Base-by-base conservation (phyloP, 768 basidiomycete genomes). In the Tricholoma terreum region DNA sequence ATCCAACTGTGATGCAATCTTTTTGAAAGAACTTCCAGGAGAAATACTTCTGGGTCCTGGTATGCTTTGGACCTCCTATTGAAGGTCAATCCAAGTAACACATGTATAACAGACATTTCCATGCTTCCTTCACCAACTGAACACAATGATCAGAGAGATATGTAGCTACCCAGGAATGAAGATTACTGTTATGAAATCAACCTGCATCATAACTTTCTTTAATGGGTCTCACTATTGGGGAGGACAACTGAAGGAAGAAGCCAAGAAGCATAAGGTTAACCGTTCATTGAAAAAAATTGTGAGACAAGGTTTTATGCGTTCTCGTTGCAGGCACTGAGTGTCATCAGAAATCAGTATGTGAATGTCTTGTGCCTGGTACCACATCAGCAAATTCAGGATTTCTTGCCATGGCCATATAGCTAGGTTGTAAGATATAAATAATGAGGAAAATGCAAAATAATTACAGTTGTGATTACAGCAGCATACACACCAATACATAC, bases 171-270 rank as follows among this genome's bases (percentile, higher is more conserved):
- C 21, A 4, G 2, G 1, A 1, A 48, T 48, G n/a, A 48, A 48
- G 7, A 14, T 22, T 2, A 24, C 7, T 14, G 30, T 48, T 17
- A 5, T 6, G 17, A n/a, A 48, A 6, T 2, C n/a, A 2, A 21
- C 14, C 1, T 30, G 19, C 7, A 15, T 48, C 21, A 17, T 48
- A 17, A 45, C 42, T 1, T 45, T 45, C 15, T 45, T 45, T 14
- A 45, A 45, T n/a, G n/a, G n/a, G n/a, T 71, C 71, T 0, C 71
- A 73, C 30, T 71, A 69, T 48, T 71, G 69, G 67, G 69, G 67
- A 30, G 69, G 68, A 1, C 71, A 73, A 52, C 59, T 71, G 0
- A 57, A 67, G 30, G 15, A 24, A 0, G 58, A 63, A 19, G 65
- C 67, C 0, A 58, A 43, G 48, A 34, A 49, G 19, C 43, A 52